phyloP scores from a whole-genome alignment of 164 flowering plant genomes.

The Piper longum region DNA sequence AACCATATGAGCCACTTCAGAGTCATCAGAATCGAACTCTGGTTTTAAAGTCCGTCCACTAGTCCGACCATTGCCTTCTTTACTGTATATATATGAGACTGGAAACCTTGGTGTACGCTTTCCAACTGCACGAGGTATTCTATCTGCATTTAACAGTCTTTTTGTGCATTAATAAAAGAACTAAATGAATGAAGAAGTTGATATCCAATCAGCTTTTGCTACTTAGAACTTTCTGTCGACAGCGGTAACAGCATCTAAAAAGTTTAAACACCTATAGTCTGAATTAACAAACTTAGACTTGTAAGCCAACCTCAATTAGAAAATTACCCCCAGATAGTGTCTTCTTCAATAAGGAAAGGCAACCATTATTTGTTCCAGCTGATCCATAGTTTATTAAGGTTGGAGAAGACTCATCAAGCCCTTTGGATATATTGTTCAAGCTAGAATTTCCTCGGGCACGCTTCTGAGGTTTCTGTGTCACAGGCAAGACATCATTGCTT shows the following conservation, averaged over 20 bases:
- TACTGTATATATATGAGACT: constrained; percentile 29
- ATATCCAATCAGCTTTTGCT: no score
- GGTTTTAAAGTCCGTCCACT: constrained; percentile 23
- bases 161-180: no score
- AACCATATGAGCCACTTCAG: constrained; percentile 43
- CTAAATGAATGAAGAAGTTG: no score
- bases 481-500: constrained; percentile 48
- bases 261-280: no score
- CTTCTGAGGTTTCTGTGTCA: constrained; percentile 42
- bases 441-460: constrained; percentile 43
- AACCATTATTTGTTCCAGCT: constrained; percentile 42
- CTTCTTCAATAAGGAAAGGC: constrained; percentile 53
- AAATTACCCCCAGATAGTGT: constrained; percentile 46
- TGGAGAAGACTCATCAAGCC: constrained; percentile 19
- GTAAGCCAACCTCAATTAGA: not conserved
- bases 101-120: constrained; percentile 95
- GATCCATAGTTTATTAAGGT: constrained; percentile 30
- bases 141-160: constrained; percentile 25
- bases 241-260: no score
- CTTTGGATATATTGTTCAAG: constrained; percentile 22
- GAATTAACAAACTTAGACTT: no score
- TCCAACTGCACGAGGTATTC: constrained; percentile 69
- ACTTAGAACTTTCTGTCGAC: no score
- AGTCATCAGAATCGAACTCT: constrained; percentile 44
- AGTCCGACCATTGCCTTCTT: constrained; percentile 23